These are phyloP conservation scores for Mycena indigotica DNA, from an alignment of 768 basidiomycete genomes.

Conservation along the genomic window DNA sequence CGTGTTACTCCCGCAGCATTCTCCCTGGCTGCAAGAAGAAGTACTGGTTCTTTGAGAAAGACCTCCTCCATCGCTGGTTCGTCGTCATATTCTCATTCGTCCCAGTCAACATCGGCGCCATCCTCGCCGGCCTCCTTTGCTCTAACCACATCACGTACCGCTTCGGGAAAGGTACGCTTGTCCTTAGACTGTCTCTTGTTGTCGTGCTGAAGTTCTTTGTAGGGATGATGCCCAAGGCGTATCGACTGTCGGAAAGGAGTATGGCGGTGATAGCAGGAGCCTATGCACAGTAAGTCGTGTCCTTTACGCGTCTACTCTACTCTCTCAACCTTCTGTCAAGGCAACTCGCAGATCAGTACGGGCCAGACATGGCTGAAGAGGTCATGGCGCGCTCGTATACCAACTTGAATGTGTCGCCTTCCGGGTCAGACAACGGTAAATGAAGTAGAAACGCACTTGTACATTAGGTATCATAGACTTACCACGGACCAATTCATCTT, in stretches of 20 bases:
- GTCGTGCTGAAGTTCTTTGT: no score
- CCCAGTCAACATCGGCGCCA: conserved; percentile 57
- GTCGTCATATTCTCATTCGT: conserved; percentile 53
- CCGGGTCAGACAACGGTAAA: not conserved
- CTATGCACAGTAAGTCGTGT: conserved; percentile 53
- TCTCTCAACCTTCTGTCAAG: conserved; percentile 31
- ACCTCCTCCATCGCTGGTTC: conserved; percentile 56
- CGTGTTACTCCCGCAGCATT: conserved; percentile 61
- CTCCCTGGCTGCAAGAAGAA: conserved; percentile 63
- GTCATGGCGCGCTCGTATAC: conserved; percentile 8
- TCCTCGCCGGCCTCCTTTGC: conserved; percentile 56
- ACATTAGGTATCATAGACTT: no score
- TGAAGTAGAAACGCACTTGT: no score
- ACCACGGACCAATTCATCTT: no score
- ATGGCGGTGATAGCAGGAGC: conserved; percentile 70
- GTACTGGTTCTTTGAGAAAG: conserved; percentile 51
- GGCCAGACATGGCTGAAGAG: conserved; percentile 46
- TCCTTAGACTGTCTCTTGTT: no score
- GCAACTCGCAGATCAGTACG: conserved; percentile 66
- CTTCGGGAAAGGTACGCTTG: conserved; percentile 72
- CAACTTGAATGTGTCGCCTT: conserved; percentile 2
- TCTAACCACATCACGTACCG: conserved; percentile 71
- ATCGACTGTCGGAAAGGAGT: conserved; percentile 56
- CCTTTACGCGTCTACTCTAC: not conserved
- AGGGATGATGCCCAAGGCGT: conserved; percentile 71